These are phyloP conservation scores for Mollisia scopiformis DNA, from an alignment of 2,329 filamentous ascomycete genomes.

Conservation along the genomic window DNA sequence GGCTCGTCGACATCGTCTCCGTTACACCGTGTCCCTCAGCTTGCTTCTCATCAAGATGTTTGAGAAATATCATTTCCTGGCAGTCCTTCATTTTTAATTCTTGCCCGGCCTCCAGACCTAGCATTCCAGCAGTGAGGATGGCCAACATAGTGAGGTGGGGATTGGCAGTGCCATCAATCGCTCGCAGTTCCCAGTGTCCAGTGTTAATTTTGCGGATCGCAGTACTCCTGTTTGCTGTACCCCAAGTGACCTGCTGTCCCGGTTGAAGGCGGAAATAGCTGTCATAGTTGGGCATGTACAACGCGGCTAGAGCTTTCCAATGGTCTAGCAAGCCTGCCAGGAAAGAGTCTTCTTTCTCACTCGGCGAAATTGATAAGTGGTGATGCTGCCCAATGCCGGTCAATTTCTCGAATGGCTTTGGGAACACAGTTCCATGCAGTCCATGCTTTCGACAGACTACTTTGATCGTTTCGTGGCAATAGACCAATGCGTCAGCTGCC, in stretches of 20 bases:
- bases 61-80: slow-evolving; percentile 50
- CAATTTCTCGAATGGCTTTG: slow-evolving; percentile 61
- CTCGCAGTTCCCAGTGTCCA: slow-evolving; percentile 76
- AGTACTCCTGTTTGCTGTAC: slow-evolving; percentile 76
- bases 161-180: slow-evolving; percentile 77
- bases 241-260: slow-evolving; percentile 77
- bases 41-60: slow-evolving; percentile 45
- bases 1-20: slow-evolving; percentile 53
- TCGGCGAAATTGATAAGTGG: slow-evolving; percentile 65
- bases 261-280: slow-evolving; percentile 71
- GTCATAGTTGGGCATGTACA: slow-evolving; percentile 65
- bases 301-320: slow-evolving; percentile 65
- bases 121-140: slow-evolving; percentile 59
- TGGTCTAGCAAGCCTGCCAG: slow-evolving; percentile 72
- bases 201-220: slow-evolving; percentile 68
- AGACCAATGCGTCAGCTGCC: slow-evolving; percentile 72
- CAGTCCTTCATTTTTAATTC: slow-evolving; percentile 54
- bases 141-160: slow-evolving; percentile 70
- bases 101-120: slow-evolving; percentile 51
- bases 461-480: slow-evolving; percentile 69
- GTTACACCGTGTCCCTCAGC: slow-evolving; percentile 54
- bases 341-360: slow-evolving; percentile 61
- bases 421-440: slow-evolving; percentile 71
- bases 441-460: slow-evolving; percentile 64
- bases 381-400: slow-evolving; percentile 70